Evolutionary conservation across 2,329 filamentous ascomycete genomes (phyloP), one percentile per base, ranked within the genome.

Genomic region (Delphinella strobiligena): DNA sequence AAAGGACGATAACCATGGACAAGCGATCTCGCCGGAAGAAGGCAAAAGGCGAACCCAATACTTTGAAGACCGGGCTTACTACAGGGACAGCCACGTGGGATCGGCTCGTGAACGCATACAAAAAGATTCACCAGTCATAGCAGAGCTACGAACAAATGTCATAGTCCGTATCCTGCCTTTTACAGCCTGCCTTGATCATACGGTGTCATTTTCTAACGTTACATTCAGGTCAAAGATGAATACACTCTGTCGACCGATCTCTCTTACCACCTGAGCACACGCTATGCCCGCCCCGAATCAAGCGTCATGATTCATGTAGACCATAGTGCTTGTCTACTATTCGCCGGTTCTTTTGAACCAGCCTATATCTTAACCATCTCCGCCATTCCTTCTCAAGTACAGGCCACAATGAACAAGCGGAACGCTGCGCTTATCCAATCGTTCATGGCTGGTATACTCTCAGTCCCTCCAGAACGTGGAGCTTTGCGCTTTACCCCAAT

Each of bases 341-440:
- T 89, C 44, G 82, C 75, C 2, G 82, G 79, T 27, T 78, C 76
- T 4, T 81, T 84, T 47, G 80, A 87, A 37, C 81, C 84, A 3
- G 82, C 84, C 15, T 95, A 94, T 54, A 72, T 79, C 44, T 67
- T 93, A 52, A 80, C 75, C 24, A 73, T 94, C 43, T 79, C 73
- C 27, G 78, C 84, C 1, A 67, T 91, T 8, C 70, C 81, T 1
- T 68, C 68, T 9, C 72, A 84, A 47, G 64, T 91, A 42, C 78
- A 80, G 45, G 75, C 82, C 0, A 72, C 77, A 3, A 84, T 76
- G 38, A 94, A 94, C 62, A 82, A 82, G 56, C 76, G 85, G 46
- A 91, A 89, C 57, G 77, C 84, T 1, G 69, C 72, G n/a, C 62
- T 93, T 14, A 72, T 93, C 3, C 83, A 91, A 54, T 69, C 67